Conservation (phyloP, 139 green algal species). For the Volvox africanus region DNA sequence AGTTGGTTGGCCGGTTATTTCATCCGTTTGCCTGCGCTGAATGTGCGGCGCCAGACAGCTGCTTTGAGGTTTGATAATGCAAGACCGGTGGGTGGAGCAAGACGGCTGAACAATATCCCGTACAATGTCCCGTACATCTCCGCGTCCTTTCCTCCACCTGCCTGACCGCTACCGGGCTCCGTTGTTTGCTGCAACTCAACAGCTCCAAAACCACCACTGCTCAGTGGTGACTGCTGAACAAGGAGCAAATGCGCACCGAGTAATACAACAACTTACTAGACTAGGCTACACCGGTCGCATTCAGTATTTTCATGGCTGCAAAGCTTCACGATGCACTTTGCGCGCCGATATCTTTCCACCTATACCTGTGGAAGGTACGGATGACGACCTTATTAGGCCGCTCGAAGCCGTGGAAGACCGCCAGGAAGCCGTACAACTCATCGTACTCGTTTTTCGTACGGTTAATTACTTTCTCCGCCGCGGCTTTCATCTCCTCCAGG, state of each 20-base stretch:
- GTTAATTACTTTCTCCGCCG: not conserved
- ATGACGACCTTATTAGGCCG: slow-evolving; percentile 47
- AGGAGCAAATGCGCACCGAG: not conserved
- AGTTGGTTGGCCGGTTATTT: not conserved
- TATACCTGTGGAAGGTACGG: slow-evolving; percentile 47
- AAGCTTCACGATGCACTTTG: not conserved
- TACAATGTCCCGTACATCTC: too few species aligned
- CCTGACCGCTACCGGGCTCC: too few species aligned
- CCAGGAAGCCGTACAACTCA: slow-evolving; percentile 39
- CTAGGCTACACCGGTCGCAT: not conserved
- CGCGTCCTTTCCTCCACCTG: too few species aligned
- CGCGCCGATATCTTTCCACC: not conserved
- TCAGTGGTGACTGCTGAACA: not conserved
- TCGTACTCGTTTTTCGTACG: slow-evolving; percentile 37
- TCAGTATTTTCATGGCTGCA: not conserved
- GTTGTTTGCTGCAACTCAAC: too few species aligned
- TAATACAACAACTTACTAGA: not conserved
- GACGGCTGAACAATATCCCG: too few species aligned
- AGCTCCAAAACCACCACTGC: not conserved
- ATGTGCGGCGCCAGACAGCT: not conserved
- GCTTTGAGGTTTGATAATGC: not conserved
- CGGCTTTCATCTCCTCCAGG: not conserved
- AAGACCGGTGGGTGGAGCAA: too few species aligned
- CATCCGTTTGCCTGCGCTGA: not conserved
- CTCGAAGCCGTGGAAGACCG: slow-evolving; percentile 44